These are phyloP conservation scores for Macroventuria anomochaeta DNA, from an alignment of 2,329 filamentous ascomycete species.

Conservation along the genomic window DNA sequence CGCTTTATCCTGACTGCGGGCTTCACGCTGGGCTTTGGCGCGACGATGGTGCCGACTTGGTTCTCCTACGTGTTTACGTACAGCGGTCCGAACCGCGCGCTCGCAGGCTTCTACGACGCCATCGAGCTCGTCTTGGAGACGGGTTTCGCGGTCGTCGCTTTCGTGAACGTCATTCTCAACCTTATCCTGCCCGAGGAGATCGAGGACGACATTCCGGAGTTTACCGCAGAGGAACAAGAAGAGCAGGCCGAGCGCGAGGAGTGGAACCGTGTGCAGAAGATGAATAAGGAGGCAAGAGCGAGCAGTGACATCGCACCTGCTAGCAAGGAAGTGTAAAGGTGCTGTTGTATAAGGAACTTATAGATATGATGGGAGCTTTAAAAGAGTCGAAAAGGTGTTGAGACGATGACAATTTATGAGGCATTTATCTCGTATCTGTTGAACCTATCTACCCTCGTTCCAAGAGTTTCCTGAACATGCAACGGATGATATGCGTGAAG, in stretches of 20 bases:
- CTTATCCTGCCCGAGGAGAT: conserved; percentile 74
- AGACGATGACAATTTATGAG: background rate
- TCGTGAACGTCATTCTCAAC: conserved; percentile 76
- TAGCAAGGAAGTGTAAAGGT: background rate
- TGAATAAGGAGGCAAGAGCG: conserved; percentile 27
- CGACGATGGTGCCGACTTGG: conserved; percentile 61
- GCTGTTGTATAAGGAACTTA: background rate
- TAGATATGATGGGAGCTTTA: background rate
- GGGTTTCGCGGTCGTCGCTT: conserved; percentile 74
- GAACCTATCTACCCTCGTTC: background rate
- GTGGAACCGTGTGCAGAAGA: conserved; percentile 47
- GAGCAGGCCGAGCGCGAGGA: conserved; percentile 49
- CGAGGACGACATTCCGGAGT: conserved; percentile 63
- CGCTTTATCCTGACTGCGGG: conserved; percentile 82
- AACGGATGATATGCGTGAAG: no score
- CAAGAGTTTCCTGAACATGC: no score
- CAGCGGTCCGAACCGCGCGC: conserved; percentile 67
- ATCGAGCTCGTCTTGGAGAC: conserved; percentile 58
- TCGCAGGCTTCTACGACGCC: conserved; percentile 77
- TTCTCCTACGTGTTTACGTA: conserved; percentile 77
- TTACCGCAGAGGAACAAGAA: conserved; percentile 52
- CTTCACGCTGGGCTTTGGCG: conserved; percentile 71
- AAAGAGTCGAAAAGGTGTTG: background rate
- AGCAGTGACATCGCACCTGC: conserved; percentile 12
- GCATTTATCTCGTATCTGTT: background rate